These are phyloP conservation scores for Voacanga thouarsii DNA, from an alignment of 257 asterid genomes.

Conservation along the genomic window DNA sequence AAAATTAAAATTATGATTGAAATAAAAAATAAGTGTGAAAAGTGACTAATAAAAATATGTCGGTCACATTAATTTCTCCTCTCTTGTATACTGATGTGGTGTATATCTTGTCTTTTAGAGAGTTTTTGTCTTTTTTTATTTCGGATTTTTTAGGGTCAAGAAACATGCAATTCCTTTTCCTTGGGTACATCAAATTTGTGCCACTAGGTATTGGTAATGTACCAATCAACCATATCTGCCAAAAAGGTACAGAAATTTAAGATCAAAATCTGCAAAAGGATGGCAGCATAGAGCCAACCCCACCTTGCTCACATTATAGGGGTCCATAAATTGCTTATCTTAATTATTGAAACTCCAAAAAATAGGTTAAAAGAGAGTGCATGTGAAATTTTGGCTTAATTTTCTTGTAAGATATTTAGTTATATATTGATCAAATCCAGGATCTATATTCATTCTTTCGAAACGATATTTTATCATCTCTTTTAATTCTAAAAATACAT, in stretches of 20 bases:
- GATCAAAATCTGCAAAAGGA: conserved; percentile 14
- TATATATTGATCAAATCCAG: background rate
- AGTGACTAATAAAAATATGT: background rate
- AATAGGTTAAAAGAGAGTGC: background rate
- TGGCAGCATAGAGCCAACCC: conserved; percentile 7
- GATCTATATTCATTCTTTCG: background rate
- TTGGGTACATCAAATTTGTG: background rate
- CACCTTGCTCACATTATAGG: background rate
- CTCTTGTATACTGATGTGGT: conserved; percentile 7
- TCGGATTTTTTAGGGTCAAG: conserved; percentile 13
- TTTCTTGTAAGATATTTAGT: background rate
- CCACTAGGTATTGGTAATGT: conserved; percentile 11
- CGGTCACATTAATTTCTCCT: background rate
- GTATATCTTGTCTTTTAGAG: conserved; percentile 36
- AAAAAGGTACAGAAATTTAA: conserved; percentile 22
- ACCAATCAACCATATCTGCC: conserved; percentile 25
- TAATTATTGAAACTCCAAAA: background rate
- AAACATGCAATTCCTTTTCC: conserved; percentile 1
- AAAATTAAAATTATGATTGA: background rate
- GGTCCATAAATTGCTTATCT: conserved; percentile 12
- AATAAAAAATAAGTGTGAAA: too few species aligned
- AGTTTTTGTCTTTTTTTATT: conserved; percentile 27
- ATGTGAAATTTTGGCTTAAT: conserved; percentile 1
- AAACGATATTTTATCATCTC: background rate
- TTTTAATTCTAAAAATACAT: background rate